Conservation (phyloP, 768 basidiomycete species). For the Rhizopogon vesiculosus region DNA sequence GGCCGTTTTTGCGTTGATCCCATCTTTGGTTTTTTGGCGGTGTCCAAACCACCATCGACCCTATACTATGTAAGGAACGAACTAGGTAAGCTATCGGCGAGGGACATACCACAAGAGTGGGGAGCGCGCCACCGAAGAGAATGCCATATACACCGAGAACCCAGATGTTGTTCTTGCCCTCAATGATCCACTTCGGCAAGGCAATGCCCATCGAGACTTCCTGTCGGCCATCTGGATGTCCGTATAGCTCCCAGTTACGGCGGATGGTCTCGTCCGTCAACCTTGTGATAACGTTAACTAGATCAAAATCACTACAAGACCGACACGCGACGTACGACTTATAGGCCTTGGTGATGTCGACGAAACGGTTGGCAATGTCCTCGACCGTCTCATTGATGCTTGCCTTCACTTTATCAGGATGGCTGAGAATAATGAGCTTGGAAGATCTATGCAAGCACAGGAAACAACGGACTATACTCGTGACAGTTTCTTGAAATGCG, state of each 20-base stretch:
- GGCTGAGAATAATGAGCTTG: conserved; percentile 42
- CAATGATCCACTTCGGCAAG: conserved; percentile 89
- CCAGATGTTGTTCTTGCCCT: conserved; percentile 87
- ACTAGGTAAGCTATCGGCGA: background rate
- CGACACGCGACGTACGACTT: conserved; percentile 60
- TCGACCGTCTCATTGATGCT: conserved; percentile 82
- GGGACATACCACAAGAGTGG: conserved; percentile 66
- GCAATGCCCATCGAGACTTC: conserved; percentile 94
- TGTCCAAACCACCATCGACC: conserved; percentile 98
- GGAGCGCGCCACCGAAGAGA: conserved; percentile 83
- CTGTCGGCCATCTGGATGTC: conserved; percentile 96
- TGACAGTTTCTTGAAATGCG: conserved; percentile 90
- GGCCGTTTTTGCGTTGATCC: conserved; percentile 76
- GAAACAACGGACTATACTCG: conserved; percentile 63
- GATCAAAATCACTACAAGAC: background rate
- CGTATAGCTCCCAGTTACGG: conserved; percentile 83
- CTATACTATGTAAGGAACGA: conserved; percentile 25
- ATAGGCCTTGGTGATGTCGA: conserved; percentile 95
- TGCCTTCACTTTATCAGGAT: conserved; percentile 93
- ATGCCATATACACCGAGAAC: conserved; percentile 86
- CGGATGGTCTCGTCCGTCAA: conserved; percentile 91
- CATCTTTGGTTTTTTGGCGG: conserved; percentile 87
- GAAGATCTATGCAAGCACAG: background rate
- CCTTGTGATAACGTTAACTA: conserved; percentile 30
- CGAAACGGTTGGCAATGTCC: conserved; percentile 80